phyloP scores from a whole-genome alignment of 2,329 filamentous ascomycete genomes.

The Epichloe coenophiala region DNA sequence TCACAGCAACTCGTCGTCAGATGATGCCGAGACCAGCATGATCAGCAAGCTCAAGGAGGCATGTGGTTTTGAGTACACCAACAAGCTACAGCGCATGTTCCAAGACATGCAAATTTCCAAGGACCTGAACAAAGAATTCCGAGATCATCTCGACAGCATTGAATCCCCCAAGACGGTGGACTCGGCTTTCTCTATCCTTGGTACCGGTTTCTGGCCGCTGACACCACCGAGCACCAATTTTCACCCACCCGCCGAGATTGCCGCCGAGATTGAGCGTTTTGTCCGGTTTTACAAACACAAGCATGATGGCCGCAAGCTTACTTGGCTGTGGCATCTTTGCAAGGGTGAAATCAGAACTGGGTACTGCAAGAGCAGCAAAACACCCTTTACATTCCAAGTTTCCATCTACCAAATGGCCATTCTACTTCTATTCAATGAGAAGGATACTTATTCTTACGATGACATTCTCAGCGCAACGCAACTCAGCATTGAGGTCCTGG shows the following conservation, averaged over 20 bases:
- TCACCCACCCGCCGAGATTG: conserved; percentile 71
- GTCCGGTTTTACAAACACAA: conserved; percentile 88
- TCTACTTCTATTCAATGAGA: conserved; percentile 86
- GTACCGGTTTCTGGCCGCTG: conserved; percentile 95
- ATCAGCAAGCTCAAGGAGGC: conserved; percentile 98
- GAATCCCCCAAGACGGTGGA: conserved; percentile 56
- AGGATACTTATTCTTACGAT: conserved; percentile 71
- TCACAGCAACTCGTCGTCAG: conserved; percentile 87
- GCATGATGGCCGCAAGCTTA: conserved; percentile 90
- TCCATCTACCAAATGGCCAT: conserved; percentile 98
- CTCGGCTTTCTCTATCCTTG: conserved; percentile 81
- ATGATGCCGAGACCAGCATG: conserved; percentile 98
- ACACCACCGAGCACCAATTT: conserved; percentile 79
- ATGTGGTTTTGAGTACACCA: conserved; percentile 97
- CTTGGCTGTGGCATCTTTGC: conserved; percentile 96
- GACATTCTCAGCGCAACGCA: conserved; percentile 75
- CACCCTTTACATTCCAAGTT: conserved; percentile 91
- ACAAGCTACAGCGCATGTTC: conserved; percentile 99
- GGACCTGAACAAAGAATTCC: conserved; percentile 83
- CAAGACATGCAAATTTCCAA: conserved; percentile 99
- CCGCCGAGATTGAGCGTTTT: conserved; percentile 81
- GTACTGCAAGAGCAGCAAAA: conserved; percentile 80
- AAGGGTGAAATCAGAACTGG: conserved; percentile 94
- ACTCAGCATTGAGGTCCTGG: conserved; percentile 67
- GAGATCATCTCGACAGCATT: conserved; percentile 50